Base-by-base conservation (phyloP, 2,329 filamentous ascomycete genomes). In the Colletotrichum orbiculare region DNA sequence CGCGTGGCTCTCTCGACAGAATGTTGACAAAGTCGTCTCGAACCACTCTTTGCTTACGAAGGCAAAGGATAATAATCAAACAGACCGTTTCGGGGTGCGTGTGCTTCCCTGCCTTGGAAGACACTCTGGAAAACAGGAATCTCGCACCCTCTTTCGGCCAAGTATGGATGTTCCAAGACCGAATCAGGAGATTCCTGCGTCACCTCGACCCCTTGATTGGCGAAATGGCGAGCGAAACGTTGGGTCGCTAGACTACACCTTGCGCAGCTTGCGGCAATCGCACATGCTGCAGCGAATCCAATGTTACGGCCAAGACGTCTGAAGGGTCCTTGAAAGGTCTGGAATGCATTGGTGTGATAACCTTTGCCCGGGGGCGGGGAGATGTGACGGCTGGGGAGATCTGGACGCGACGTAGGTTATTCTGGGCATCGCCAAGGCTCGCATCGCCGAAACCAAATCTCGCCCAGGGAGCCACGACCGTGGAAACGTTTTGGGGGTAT, bases 141-240 rank as follows among this genome's bases (percentile, higher is more conserved):
- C 17, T 42, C 48, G 7, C 25, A 37, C 15, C 43, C 33, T 39
- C 42, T 60, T 49, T 39, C 33, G 47, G 55, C 17, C 11, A 43
- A 15, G 4, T 11, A 43, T 38, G 38, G 7, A 13, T 37, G 43
- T 52, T 33, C 46, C 41, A 49, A 56, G 17, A n/a, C 47, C 38
- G 15, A 12, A 53, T 66, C 58, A 63, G 52, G 47, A 66, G 63
- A 57, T 53, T 54, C 11, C 38, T 63, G 53, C 63, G 58, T 66
- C 63, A 66, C n/a, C 37, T 4, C 42, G 15, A 17, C 46, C 52
- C 41, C 58, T 52, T 66, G 52, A 63, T 63, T 57, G 63, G 59
- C 34, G 47, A 35, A 53, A 38, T 8, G 11, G 8, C 33, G 12
- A 10, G 13, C 38, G 33, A 35, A 53, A 38, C 8, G 11, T 8